These are phyloP conservation scores for Mortierella sp. DNA, from an alignment of 371 early-diverging fungal species.

Conservation along the genomic window DNA sequence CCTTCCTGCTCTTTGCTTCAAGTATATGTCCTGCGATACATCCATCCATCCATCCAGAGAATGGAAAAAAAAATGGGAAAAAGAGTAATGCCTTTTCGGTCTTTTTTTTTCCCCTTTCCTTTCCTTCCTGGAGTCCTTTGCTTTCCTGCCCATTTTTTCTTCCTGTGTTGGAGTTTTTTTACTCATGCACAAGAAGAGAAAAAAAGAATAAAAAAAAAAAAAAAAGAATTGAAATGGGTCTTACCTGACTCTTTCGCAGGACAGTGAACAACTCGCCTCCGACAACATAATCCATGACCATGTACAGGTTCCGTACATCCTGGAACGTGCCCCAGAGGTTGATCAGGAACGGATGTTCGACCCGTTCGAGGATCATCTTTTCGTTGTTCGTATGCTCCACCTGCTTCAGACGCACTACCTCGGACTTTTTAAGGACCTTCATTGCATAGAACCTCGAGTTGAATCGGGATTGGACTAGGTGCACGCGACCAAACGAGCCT, in stretches of 20 bases:
- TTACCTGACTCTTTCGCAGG: slow-evolving; percentile 73
- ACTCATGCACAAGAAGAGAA: too few relatives aligned
- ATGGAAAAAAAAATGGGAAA: too few relatives aligned
- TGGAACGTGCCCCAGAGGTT: slow-evolving; percentile 90
- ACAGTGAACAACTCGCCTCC: slow-evolving; percentile 96
- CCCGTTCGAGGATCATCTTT: slow-evolving; percentile 86
- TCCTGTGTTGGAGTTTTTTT: too few relatives aligned
- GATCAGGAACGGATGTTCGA: slow-evolving; percentile 93
- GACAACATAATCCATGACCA: slow-evolving; percentile 94
- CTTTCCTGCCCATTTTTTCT: too few relatives aligned
- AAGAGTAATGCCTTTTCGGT: too few relatives aligned
- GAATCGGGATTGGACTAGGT: slow-evolving; percentile 78
- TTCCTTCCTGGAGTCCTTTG: too few relatives aligned
- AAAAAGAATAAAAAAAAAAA: background rate
- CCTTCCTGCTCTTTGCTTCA: too few relatives aligned
- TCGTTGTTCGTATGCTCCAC: slow-evolving; percentile 97
- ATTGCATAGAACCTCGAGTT: slow-evolving; percentile 90
- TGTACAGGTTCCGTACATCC: slow-evolving; percentile 83
- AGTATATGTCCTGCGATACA: too few relatives aligned
- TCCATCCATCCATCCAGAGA: too few relatives aligned
- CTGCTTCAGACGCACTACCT: slow-evolving; percentile 93
- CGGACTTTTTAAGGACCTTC: slow-evolving; percentile 93
- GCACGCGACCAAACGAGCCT: slow-evolving; percentile 98
- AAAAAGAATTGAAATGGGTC: background rate
- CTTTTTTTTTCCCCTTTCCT: too few relatives aligned